Conservation (phyloP, 2,329 filamentous ascomycete species). For the Shiraia sp. region DNA sequence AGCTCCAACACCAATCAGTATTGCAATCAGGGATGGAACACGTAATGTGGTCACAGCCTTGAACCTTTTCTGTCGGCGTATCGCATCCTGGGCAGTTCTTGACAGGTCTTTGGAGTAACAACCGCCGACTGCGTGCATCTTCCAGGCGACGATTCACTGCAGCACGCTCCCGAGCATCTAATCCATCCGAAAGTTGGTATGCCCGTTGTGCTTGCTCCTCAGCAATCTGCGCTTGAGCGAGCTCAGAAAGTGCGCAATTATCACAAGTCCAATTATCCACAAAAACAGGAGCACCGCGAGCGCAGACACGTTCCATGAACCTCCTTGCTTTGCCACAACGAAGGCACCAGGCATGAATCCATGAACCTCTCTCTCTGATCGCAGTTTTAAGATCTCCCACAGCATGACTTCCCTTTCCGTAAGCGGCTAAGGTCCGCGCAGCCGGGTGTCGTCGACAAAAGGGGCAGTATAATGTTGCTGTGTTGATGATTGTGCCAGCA, state of each 20-base stretch:
- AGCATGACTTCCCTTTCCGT: conserved; percentile 43
- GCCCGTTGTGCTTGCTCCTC: conserved; percentile 12
- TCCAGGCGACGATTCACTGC: conserved; percentile 1
- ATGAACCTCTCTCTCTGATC: conserved; percentile 47
- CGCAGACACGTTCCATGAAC: conserved; percentile 52
- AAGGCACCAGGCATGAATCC: conserved; percentile 56
- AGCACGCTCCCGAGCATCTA: conserved; percentile 4
- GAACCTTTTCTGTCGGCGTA: conserved; percentile 41
- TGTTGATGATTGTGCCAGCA: conserved; percentile 51
- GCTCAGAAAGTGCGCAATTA: conserved; percentile 31
- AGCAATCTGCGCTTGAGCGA: conserved; percentile 12
- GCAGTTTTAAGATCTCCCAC: conserved; percentile 47
- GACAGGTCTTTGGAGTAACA: conserved; percentile 29
- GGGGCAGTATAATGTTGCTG: conserved; percentile 54
- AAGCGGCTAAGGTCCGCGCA: conserved; percentile 40
- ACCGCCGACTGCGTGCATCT: conserved; percentile 11
- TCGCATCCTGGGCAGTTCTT: conserved; percentile 46
- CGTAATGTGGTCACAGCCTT: conserved; percentile 45
- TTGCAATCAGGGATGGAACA: conserved; percentile 39
- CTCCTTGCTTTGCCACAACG: conserved; percentile 49
- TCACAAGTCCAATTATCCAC: conserved; percentile 50
- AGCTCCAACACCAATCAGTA: conserved; percentile 50
- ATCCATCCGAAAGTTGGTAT: background rate
- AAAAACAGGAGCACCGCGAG: conserved; percentile 45
- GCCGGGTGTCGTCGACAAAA: conserved; percentile 55